These are phyloP conservation scores for Gonium pectorale DNA, from an alignment of 139 green algal species.

Conservation along the genomic window DNA sequence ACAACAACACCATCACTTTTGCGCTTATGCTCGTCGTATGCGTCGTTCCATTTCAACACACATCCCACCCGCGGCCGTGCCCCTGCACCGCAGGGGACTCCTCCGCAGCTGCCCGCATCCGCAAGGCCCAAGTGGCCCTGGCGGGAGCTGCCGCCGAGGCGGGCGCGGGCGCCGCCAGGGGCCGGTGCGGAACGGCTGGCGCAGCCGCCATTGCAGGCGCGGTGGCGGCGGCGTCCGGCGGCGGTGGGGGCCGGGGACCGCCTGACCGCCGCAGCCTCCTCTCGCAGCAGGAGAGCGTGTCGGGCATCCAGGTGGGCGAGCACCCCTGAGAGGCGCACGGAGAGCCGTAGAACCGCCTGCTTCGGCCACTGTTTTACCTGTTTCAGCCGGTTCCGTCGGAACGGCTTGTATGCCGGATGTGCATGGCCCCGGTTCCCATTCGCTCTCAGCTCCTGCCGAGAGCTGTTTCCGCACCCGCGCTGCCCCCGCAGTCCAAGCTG, in stretches of 20 bases:
- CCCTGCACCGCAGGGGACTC: neutral
- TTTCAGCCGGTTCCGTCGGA: too few relatives aligned
- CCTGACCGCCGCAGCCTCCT: slow-evolving; percentile 26
- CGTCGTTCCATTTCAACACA: too few relatives aligned
- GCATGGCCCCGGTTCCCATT: too few relatives aligned
- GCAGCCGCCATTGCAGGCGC: slow-evolving; percentile 30
- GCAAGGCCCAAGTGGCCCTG: slow-evolving; percentile 18
- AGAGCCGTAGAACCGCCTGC: too few relatives aligned
- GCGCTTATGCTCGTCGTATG: too few relatives aligned
- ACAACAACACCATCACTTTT: too few relatives aligned
- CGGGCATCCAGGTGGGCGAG: slow-evolving; percentile 14
- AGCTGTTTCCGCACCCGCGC: neutral
- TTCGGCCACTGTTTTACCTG: too few relatives aligned
- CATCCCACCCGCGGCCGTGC: neutral
- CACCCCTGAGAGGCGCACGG: too few relatives aligned
- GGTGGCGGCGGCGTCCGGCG: neutral
- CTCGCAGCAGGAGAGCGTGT: slow-evolving; percentile 9
- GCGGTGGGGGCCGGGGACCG: neutral
- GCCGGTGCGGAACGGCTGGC: neutral
- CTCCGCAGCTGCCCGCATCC: slow-evolving; percentile 12
- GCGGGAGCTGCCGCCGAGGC: neutral
- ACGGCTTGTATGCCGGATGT: too few relatives aligned
- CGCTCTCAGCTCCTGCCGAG: too few relatives aligned
- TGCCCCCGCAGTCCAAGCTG: slow-evolving; percentile 12
- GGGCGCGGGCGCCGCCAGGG: neutral